Base-by-base conservation (phyloP, 768 basidiomycete species). In the Leccinum sublutescens region DNA sequence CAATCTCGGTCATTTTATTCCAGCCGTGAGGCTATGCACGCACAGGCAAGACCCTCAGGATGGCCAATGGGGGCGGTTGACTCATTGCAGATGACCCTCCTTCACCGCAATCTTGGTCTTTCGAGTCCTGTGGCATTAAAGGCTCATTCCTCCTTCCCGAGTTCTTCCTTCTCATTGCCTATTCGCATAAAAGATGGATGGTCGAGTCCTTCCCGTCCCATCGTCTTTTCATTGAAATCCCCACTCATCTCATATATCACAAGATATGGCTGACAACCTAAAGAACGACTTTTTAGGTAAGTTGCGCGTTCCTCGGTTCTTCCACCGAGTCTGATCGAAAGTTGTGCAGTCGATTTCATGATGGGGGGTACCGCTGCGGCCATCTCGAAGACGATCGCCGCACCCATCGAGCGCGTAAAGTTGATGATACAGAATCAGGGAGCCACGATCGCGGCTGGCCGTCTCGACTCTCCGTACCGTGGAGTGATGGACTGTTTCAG, bases 341-440 rank as follows among this genome's bases (percentile, higher is more conserved):
- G 3, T 14, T 21, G 2, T 52, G 2, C 52, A 77, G 76, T 72
- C 36, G 70, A 76, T 56, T 76, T 76, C 59, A 63, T 76, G 67
- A 75, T 75, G 72, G 76, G 75, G 12, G 75, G 76, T 27, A 69
- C 71, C 4, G 71, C 67, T 31, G 73, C 68, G 12, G 62, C 67
- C 54, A 77, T 78, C 55, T 75, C 75, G 31, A 78, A 77, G 56
- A 77, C 77, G 9, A 67, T 61, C 6, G 77, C 76, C 5, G 76
- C 77, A 36, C 76, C 76, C 38, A 77, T 77, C 50, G 76, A 77
- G 59, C 76, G 76, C 17, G 72, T 77, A 14, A 78, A 78, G 54
- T 59, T 77, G 34, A 61, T 76, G 54, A 73, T 76, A 51, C 77
- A 77, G 67, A 78, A 77, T 25, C 77, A 77, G 56, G 73, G 75